Evolutionary conservation across 768 basidiomycete species (phyloP).

Genomic region (Dendrothele bispora): DNA sequence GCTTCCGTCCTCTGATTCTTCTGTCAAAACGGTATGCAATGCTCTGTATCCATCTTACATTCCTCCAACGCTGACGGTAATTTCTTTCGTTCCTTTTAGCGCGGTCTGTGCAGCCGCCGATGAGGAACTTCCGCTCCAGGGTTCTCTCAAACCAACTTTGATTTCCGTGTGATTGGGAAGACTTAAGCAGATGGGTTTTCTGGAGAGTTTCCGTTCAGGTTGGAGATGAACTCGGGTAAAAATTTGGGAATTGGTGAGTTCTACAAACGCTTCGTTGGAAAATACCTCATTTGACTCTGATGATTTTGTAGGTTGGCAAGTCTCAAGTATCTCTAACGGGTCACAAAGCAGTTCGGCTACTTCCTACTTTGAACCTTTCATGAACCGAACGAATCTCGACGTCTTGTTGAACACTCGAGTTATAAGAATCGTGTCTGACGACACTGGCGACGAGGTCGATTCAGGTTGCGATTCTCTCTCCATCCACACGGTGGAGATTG

Average conservation of each 20-base stretch:
- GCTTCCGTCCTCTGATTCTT: constrained; percentile 22
- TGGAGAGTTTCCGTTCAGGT: constrained; percentile 28
- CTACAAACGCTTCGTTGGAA: no score
- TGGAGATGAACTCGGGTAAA: constrained; percentile 31
- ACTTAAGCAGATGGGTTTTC: constrained; percentile 19
- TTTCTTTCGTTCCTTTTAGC: constrained; percentile 5
- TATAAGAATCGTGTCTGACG: constrained; percentile 13
- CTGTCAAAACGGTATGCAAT: constrained; percentile 22
- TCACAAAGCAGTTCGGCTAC: constrained; percentile 19
- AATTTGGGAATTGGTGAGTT: constrained; percentile 29
- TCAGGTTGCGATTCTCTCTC: no score
- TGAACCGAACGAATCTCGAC: constrained; percentile 22
- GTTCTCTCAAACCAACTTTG: constrained; percentile 21
- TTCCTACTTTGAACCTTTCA: constrained; percentile 15
- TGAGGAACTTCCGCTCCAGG: constrained; percentile 24
- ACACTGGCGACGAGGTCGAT: no score
- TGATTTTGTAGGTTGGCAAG: constrained; percentile 12
- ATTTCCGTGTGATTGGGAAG: constrained; percentile 20
- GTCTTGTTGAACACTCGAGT: constrained; percentile 24
- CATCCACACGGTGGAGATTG: no score
- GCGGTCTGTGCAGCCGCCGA: no score
- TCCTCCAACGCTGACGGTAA: background rate
- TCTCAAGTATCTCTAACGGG: constrained; percentile 13
- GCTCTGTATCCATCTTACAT: background rate
- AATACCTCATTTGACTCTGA: no score